Evolutionary conservation across 805 yeast species (phyloP).

Genomic region (Alloascoidea africana): DNA sequence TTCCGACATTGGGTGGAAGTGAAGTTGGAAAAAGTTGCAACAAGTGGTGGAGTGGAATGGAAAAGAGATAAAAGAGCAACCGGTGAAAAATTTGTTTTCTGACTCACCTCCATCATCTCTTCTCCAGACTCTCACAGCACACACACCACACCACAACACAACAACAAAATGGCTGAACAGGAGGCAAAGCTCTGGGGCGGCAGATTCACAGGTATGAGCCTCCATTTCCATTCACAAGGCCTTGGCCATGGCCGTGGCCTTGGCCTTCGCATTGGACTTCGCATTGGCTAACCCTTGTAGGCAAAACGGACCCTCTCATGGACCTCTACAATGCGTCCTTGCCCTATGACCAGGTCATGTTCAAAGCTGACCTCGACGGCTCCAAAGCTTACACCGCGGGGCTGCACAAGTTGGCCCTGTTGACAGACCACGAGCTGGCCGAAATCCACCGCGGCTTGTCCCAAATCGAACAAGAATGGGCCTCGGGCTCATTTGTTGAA

Average conservation of each 20-base stretch:
- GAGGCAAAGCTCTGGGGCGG: slow-evolving; percentile 94
- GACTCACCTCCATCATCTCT: no score
- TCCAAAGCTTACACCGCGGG: slow-evolving; percentile 90
- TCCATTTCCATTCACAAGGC: background rate
- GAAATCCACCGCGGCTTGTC: slow-evolving; percentile 79
- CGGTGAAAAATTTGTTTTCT: no score
- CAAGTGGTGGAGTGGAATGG: no score
- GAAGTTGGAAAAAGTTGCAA: no score
- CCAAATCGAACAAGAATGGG: slow-evolving; percentile 71
- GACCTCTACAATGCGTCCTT: slow-evolving; percentile 92
- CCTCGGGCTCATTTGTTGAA: slow-evolving; percentile 44
- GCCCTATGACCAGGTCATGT: slow-evolving; percentile 93
- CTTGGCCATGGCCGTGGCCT: no score
- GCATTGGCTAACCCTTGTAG: slow-evolving; percentile 5
- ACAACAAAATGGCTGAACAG: no score
- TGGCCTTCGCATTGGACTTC: no score
- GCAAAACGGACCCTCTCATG: slow-evolving; percentile 92
- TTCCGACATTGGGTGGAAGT: no score
- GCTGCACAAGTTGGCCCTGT: slow-evolving; percentile 58
- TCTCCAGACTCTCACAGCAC: no score
- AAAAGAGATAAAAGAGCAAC: no score
- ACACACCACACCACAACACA: no score
- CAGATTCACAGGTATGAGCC: slow-evolving; percentile 70
- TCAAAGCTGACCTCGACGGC: slow-evolving; percentile 84
- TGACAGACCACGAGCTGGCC: slow-evolving; percentile 54